Evolutionary conservation across 2,329 filamentous ascomycete species (phyloP).

Genomic region (Pleomassaria siparia): DNA sequence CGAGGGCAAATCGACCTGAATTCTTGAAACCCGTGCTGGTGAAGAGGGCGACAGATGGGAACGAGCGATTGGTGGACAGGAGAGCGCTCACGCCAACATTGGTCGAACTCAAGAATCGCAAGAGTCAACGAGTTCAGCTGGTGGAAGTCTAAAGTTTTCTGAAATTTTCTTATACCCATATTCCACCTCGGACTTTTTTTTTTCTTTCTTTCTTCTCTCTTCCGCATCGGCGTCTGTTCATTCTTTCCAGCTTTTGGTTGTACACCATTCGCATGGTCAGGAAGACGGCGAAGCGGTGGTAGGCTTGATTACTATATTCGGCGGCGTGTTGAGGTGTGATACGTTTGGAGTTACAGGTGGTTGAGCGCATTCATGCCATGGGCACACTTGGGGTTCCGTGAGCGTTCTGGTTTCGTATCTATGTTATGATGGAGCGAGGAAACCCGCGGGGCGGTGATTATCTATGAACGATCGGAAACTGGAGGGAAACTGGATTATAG

Average conservation of each 20-base stretch:
- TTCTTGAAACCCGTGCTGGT: slow-evolving; percentile 18
- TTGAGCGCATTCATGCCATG: background rate
- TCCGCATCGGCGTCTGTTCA: background rate
- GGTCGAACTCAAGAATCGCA: slow-evolving; percentile 39
- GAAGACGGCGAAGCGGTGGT: background rate
- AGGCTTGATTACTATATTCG: background rate
- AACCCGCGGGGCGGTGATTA: slow-evolving; percentile 9
- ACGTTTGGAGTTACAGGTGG: slow-evolving; percentile 10
- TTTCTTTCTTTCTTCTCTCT: background rate
- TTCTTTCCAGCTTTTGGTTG: background rate
- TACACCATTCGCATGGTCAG: slow-evolving; percentile 4
- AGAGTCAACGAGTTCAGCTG: slow-evolving; percentile 38
- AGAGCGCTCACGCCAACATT: slow-evolving; percentile 37
- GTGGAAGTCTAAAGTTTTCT: slow-evolving; percentile 35
- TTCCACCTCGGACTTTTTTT: background rate
- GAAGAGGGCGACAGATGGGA: slow-evolving; percentile 12
- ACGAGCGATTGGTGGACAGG: slow-evolving; percentile 28
- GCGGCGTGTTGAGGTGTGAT: slow-evolving; percentile 6
- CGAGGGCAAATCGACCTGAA: slow-evolving; percentile 24
- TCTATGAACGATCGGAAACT: background rate
- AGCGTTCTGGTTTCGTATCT: background rate
- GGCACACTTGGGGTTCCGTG: slow-evolving; percentile 3
- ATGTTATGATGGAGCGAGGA: background rate
- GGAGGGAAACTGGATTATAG: background rate
- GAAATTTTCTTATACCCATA: too few species aligned